Conservation (phyloP, 306 rosid species). For the Glycyrrhiza uralensis region DNA sequence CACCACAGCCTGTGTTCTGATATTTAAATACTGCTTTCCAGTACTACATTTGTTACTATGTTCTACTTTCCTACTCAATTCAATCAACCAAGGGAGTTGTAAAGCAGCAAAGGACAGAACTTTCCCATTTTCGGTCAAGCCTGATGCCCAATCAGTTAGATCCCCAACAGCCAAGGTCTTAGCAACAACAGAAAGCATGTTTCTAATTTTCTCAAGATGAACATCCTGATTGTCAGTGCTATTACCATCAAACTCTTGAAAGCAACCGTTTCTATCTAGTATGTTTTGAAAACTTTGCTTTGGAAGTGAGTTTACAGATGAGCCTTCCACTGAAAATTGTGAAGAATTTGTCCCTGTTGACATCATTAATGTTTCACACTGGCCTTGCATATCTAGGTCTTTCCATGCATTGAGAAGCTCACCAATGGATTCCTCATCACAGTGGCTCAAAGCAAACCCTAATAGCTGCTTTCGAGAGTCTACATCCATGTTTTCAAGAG, state of each 20-base stretch:
- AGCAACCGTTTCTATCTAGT: conserved; percentile 40
- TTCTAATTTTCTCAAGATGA: conserved; percentile 49
- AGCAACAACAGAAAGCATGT: conserved; percentile 57
- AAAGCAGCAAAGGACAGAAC: conserved; percentile 70
- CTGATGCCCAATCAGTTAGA: conserved; percentile 60
- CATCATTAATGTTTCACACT: conserved; percentile 65
- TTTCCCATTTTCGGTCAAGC: conserved; percentile 79
- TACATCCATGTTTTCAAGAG: conserved; percentile 90
- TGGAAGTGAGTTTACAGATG: conserved; percentile 45
- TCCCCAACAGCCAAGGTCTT: conserved; percentile 65
- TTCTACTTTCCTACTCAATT: conserved; percentile 60
- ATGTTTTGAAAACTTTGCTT: conserved; percentile 44
- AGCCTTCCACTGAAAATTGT: conserved; percentile 50
- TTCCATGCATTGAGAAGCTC: conserved; percentile 95
- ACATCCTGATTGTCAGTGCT: conserved; percentile 52
- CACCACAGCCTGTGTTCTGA: conserved; percentile 64
- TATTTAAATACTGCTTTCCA: conserved; percentile 54
- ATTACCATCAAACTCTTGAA: conserved; percentile 38
- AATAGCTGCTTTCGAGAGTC: conserved; percentile 80
- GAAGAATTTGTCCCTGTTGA: conserved; percentile 55
- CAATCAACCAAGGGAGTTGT: conserved; percentile 91
- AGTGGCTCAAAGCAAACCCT: conserved; percentile 92
- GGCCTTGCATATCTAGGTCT: conserved; percentile 95
- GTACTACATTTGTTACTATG: conserved; percentile 35
- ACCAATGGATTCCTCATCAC: conserved; percentile 89